phyloP scores from a whole-genome alignment of 192 early-diverging fungal species.

The Coemansia sp. region DNA sequence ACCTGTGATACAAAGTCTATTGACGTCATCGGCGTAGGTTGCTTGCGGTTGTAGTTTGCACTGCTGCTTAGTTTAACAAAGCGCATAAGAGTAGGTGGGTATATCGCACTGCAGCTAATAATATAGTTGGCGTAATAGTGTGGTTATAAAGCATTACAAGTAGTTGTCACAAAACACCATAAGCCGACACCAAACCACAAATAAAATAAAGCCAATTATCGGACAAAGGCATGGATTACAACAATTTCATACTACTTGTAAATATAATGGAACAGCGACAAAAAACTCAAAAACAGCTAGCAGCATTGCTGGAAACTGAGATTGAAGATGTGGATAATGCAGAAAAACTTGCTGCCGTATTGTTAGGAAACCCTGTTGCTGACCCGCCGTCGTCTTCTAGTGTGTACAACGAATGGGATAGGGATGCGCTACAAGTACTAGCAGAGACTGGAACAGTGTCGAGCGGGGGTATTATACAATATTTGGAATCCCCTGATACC shows the following conservation, averaged over 20 bases:
- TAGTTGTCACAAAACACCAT: too few species aligned
- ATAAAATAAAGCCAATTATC: not conserved
- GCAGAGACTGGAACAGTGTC: slow-evolving; percentile 11
- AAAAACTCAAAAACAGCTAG: slow-evolving; percentile 1
- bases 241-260: not conserved
- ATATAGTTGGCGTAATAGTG: too few species aligned
- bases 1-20: too few species aligned
- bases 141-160: too few species aligned
- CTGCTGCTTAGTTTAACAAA: too few species aligned
- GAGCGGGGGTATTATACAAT: not conserved
- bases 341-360: not conserved
- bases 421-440: slow-evolving; percentile 10
- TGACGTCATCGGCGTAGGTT: not conserved
- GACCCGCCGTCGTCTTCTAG: not conserved
- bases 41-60: too few species aligned
- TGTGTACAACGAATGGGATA: slow-evolving; percentile 13
- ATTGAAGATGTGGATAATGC: not conserved
- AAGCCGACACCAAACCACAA: too few species aligned
- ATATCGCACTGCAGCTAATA: too few species aligned
- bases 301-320: not conserved
- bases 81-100: too few species aligned
- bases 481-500: not conserved
- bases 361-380: not conserved
- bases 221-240: not conserved
- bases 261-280: not conserved